phyloP scores from a whole-genome alignment of 441 rosid species.

The Flueggea neowawraea region DNA sequence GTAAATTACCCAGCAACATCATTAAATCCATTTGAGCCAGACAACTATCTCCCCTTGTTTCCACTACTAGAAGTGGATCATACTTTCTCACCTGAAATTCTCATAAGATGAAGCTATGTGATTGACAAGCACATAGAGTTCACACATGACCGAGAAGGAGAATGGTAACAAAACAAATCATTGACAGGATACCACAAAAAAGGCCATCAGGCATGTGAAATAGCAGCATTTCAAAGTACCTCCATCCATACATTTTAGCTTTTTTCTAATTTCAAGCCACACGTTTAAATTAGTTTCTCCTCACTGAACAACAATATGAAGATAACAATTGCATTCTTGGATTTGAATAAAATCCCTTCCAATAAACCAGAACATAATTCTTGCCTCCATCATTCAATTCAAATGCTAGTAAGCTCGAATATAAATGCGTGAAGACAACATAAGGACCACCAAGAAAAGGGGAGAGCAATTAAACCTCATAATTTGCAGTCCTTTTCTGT shows the following conservation, averaged over 20 bases:
- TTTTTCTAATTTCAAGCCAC: no score
- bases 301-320: no score
- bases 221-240: no score
- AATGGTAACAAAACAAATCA: no score
- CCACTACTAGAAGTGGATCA: conserved; percentile 63
- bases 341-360: no score
- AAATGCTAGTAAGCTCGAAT: not conserved
- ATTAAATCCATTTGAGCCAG: conserved; percentile 72
- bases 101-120: not conserved
- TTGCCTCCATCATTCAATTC: not conserved
- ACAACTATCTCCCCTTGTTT: conserved; percentile 70
- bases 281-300: no score
- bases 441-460: not conserved
- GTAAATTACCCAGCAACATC: conserved; percentile 63
- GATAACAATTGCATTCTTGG: no score
- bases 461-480: conserved; percentile 44
- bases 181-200: no score
- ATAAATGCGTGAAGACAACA: not conserved
- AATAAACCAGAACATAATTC: no score
- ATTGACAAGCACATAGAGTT: not conserved
- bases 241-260: no score
- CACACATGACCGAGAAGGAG: no score
- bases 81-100: conserved; percentile 61
- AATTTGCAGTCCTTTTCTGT: conserved; percentile 62
- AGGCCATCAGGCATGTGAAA: no score